A percentile compares a stretch with the other conserved stretches of the same genome.
Evolutionary conservation across 2,329 filamentous ascomycete species (phyloP).

Genomic region (Aureobasidium sp.): DNA sequence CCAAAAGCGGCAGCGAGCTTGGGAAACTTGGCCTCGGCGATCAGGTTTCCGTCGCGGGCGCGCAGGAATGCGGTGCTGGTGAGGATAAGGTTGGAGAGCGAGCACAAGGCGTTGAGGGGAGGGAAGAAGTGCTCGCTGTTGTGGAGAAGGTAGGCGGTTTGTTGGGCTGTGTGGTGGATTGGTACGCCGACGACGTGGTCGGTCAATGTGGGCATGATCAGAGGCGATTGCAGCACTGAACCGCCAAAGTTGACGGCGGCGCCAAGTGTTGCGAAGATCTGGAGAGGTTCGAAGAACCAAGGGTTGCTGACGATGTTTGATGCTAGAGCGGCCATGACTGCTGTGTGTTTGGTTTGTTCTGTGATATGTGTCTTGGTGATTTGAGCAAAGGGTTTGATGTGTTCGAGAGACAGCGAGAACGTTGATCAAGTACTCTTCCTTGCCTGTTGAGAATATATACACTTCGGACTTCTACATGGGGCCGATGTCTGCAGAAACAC

Average conservation of each 20-base stretch:
- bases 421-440: not conserved
- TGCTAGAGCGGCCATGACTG: slow-evolving; percentile 2
- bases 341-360: not conserved
- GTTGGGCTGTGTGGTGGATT: slow-evolving; percentile 20
- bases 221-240: slow-evolving; percentile 24
- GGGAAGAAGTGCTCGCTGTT: slow-evolving; percentile 25
- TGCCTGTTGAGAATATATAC: not conserved
- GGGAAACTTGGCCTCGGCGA: slow-evolving; percentile 19
- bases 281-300: slow-evolving; percentile 12
- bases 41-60: slow-evolving; percentile 17
- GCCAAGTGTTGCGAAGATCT: slow-evolving; percentile 20
- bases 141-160: slow-evolving; percentile 23
- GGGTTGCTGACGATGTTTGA: not conserved
- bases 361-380: not conserved
- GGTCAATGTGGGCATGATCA: slow-evolving; percentile 24
- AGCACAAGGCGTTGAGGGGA: slow-evolving; percentile 22
- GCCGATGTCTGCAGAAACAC: slow-evolving; percentile 9
- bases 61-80: slow-evolving; percentile 21
- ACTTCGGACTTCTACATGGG: slow-evolving; percentile 9
- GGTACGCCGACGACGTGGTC: slow-evolving; percentile 18
- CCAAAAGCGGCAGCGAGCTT: slow-evolving; percentile 17
- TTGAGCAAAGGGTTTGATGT: not conserved
- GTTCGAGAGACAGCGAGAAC: not conserved
- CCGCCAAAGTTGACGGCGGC: slow-evolving; percentile 25
- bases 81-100: slow-evolving; percentile 23